phyloP scores from a whole-genome alignment of 495 filamentous ascomycete species.

The Annulohypoxylon maeteangense region DNA sequence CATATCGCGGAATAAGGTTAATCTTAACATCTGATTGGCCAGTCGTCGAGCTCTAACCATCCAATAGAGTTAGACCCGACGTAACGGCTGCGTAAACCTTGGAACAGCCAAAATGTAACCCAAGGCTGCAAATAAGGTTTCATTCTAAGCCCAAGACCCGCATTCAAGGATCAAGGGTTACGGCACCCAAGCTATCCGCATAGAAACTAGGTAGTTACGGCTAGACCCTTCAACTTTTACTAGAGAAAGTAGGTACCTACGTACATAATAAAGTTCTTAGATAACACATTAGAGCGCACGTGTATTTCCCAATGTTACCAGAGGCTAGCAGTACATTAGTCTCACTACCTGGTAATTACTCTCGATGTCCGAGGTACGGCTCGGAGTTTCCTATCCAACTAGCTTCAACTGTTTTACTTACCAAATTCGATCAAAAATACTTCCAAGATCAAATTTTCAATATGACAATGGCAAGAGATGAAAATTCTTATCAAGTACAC shows the following conservation, averaged over 20 bases:
- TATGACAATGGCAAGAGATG: neutral
- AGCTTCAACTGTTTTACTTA: neutral
- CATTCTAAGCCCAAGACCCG: conserved; percentile 4
- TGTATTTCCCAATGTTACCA: neutral
- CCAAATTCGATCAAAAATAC: conserved; percentile 14
- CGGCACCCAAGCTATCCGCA: neutral
- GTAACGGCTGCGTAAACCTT: conserved; percentile 2
- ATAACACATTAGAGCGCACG: neutral
- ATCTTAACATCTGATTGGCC: neutral
- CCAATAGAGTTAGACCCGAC: neutral
- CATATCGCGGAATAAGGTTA: conserved; percentile 23
- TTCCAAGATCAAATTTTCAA: neutral
- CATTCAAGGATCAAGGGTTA: neutral
- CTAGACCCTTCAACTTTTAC: neutral
- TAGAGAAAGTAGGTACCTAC: neutral
- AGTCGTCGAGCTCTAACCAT: neutral
- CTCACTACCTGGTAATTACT: neutral
- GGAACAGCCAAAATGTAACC: neutral
- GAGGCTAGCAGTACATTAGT: neutral
- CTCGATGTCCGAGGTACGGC: conserved; percentile 31
- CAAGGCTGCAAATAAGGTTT: conserved; percentile 7
- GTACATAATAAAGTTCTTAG: neutral
- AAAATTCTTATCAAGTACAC: neutral
- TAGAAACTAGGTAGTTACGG: neutral
- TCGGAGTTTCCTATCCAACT: conserved; percentile 28